A percentile compares a stretch with the other conserved stretches of the same genome.
phyloP scores from a whole-genome alignment of 1,284 basidiomycete species.

The Quambalaria eucalypti region DNA sequence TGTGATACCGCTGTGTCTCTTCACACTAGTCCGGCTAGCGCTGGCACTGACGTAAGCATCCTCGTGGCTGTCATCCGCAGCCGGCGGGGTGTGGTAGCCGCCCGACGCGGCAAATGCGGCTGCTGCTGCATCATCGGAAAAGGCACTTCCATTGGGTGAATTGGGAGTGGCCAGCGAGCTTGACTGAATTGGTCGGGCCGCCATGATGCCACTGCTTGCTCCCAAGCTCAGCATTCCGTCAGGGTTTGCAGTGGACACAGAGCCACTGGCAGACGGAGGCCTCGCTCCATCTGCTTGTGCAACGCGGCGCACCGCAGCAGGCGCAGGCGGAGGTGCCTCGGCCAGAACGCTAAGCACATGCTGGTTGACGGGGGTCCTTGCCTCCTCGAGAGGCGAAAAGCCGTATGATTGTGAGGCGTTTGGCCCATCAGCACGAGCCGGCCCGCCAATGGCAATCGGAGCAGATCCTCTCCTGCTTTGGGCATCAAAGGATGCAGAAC shows the following conservation, averaged over 20 bases:
- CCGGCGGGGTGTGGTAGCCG: neutral
- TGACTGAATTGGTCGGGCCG: neutral
- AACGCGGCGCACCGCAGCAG: neutral
- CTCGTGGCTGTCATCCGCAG: neutral
- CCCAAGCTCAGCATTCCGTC: neutral
- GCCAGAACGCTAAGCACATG: constrained; percentile 52
- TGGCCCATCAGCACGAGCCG: neutral
- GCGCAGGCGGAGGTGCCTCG: constrained; percentile 23
- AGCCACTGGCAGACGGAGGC: neutral
- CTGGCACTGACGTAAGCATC: neutral
- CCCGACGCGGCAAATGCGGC: neutral
- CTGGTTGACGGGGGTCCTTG: constrained; percentile 51
- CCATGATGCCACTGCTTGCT: neutral
- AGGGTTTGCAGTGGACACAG: too few species aligned
- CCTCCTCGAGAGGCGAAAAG: constrained; percentile 14
- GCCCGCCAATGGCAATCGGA: neutral
- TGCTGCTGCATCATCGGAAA: neutral
- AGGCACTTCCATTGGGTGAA: neutral
- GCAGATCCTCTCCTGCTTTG: neutral
- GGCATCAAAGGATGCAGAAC: neutral
- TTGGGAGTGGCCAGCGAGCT: neutral
- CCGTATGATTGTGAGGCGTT: neutral
- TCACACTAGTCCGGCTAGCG: neutral
- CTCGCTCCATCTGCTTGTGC: neutral
- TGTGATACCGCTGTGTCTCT: too few species aligned